Base-by-base conservation (phyloP, 2,329 filamentous ascomycete genomes). In the Neopestalotiopsis sp. region DNA sequence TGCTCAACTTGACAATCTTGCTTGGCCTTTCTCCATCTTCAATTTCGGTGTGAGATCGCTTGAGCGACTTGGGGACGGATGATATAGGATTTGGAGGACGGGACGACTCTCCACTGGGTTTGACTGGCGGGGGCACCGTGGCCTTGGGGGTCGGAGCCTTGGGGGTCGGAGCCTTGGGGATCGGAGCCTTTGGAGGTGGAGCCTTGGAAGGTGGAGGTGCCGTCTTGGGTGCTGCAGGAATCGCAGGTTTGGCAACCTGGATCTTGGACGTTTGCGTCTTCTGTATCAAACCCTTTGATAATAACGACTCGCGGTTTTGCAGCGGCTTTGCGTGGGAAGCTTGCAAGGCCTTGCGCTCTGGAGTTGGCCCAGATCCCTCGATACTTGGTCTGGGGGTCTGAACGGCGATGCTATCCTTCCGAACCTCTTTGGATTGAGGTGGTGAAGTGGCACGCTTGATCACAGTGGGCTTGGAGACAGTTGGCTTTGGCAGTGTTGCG, bases 1-100 rank as follows among this genome's bases (percentile, higher is more conserved):
- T 78, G 24, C 77, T 69, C 12, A 79, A 73, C 67, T 77, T 79
- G n/a, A 79, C 69, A 6, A 79, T 73, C 71, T 79, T 79, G 5
- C 73, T 75, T 17, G 77, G 77, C 12, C 76, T 73, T 10, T 70
- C 67, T 6, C 74, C 71, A 20, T 77, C 76, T 34, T 71, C 73
- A 17, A 63, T 62, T 57, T 79, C 77, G 5, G 74, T 74, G 32
- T 76, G 78, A 5, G 73, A 68, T 4, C 77, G 73, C 65, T 79
- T 79, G 3, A 72, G 61, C 3, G 70, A 42, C 40, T 70, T 70
- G 6, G 70, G 49, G 5, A 40, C 5, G 30, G 56, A 57, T 3
- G 67, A 34, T 30, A 53, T 34, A 12, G 66, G 69, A n/a, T 40
- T 64, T 17, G 61, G 13, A 12, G 68, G 42, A 40, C 64, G 62